These are phyloP conservation scores for Trichoderma breve DNA, from an alignment of 2,329 filamentous ascomycete genomes.

Conservation along the genomic window DNA sequence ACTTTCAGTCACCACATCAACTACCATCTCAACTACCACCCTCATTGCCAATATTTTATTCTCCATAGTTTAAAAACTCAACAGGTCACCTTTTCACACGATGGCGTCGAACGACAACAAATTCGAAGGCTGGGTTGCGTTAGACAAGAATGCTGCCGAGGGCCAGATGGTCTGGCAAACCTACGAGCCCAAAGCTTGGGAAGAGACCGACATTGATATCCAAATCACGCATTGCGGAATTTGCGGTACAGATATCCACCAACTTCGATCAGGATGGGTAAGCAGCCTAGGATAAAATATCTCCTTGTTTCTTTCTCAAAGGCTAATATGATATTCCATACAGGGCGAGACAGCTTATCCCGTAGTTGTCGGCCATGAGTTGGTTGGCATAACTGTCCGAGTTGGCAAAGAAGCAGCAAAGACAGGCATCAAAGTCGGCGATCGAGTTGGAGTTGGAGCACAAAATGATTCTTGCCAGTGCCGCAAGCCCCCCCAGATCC, in stretches of 20 bases:
- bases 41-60: no score
- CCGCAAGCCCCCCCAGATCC: slow-evolving; percentile 40
- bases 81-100: no score
- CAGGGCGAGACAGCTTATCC: slow-evolving; percentile 34
- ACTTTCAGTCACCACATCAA: no score
- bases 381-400: slow-evolving; percentile 56
- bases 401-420: slow-evolving; percentile 43
- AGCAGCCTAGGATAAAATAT: neutral
- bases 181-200: neutral
- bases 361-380: slow-evolving; percentile 63
- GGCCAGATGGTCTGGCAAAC: slow-evolving; percentile 14
- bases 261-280: slow-evolving; percentile 15
- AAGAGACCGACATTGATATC: slow-evolving; percentile 13
- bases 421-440: slow-evolving; percentile 54
- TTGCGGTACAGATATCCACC: slow-evolving; percentile 8
- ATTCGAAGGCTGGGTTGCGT: slow-evolving; percentile 12
- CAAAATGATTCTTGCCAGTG: slow-evolving; percentile 66
- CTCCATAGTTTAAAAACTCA: no score
- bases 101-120: slow-evolving; percentile 5
- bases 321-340: neutral
- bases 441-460: slow-evolving; percentile 66
- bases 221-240: slow-evolving; percentile 14
- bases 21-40: no score
- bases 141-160: neutral
- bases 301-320: neutral